Conservation (phyloP, 176 grass and related monocot genomes). For the Triticum turgidum region DNA sequence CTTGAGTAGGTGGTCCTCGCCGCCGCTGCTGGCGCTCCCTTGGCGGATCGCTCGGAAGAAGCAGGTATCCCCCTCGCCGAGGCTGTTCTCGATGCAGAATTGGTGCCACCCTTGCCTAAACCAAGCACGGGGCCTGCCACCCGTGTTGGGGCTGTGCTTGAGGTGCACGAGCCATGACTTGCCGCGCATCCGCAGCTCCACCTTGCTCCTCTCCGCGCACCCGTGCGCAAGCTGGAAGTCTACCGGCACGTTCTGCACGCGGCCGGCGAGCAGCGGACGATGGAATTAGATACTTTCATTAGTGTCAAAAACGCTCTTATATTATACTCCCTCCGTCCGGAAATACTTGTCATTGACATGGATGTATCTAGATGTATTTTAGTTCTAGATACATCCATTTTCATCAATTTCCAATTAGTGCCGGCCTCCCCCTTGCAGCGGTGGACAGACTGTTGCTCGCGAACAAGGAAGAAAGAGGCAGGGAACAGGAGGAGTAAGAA, state of each 20-base stretch:
- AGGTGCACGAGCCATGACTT: slow-evolving; percentile 19
- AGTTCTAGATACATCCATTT: no score
- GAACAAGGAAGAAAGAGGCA: slow-evolving; percentile 12
- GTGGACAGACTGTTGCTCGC: no score
- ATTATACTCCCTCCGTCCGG: no score
- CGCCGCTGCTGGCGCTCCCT: background rate
- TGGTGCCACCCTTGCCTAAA: slow-evolving; percentile 42
- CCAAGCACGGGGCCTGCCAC: background rate
- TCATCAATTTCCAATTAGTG: no score
- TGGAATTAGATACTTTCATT: background rate
- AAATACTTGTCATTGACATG: no score
- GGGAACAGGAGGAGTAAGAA: background rate
- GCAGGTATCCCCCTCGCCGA: slow-evolving; percentile 40
- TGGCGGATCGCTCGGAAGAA: slow-evolving; percentile 35
- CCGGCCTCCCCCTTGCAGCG: no score
- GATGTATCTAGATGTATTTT: no score
- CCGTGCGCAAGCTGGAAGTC: slow-evolving; percentile 34
- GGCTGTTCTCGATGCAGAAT: slow-evolving; percentile 41
- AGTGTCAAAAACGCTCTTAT: no score
- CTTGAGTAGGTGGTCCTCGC: slow-evolving; percentile 40
- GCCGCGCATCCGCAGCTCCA: slow-evolving; percentile 35
- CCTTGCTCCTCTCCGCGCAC: background rate
- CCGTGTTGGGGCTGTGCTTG: background rate
- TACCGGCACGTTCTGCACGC: slow-evolving; percentile 34
- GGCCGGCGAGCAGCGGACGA: no score